phyloP scores from a whole-genome alignment of 768 basidiomycete species.

The Boletus rubescentipes region DNA sequence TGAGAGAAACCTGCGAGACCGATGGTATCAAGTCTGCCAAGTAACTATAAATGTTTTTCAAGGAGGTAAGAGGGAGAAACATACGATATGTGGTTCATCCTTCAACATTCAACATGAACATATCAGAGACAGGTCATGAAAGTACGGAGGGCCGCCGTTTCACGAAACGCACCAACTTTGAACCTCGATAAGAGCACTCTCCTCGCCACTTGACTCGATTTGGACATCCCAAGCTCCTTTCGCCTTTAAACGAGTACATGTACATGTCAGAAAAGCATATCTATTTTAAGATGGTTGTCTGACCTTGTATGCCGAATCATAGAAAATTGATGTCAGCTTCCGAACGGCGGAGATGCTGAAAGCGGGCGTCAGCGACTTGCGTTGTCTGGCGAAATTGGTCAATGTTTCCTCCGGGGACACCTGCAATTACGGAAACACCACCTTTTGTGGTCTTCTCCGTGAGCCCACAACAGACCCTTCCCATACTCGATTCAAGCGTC shows the following conservation, averaged over 20 bases:
- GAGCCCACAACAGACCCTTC: conserved; percentile 29
- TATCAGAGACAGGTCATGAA: neutral
- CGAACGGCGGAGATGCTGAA: conserved; percentile 41
- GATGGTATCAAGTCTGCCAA: conserved; percentile 50
- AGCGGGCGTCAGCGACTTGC: conserved; percentile 38
- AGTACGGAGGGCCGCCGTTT: neutral
- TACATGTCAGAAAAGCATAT: neutral
- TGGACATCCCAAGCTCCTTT: conserved; percentile 32
- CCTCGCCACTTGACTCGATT: conserved; percentile 16
- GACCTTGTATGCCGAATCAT: conserved; percentile 33
- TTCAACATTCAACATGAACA: neutral
- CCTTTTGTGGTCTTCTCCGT: conserved; percentile 49
- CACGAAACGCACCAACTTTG: conserved; percentile 28
- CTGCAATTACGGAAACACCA: conserved; percentile 8
- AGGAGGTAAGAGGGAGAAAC: neutral
- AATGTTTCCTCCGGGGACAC: neutral
- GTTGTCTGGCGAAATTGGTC: conserved; percentile 25
- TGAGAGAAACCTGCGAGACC: conserved; percentile 62
- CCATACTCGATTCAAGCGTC: conserved; percentile 16
- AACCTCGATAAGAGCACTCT: conserved; percentile 33
- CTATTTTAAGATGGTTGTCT: neutral
- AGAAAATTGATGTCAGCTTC: conserved; percentile 37
- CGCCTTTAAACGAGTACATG: too few species aligned
- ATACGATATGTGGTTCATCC: conserved; percentile 39
- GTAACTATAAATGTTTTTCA: neutral